A percentile compares a stretch with the other conserved stretches of the same genome.
Conservation (phyloP, 805 yeast genomes). For the Vanderwaltozyma yarrowii region DNA sequence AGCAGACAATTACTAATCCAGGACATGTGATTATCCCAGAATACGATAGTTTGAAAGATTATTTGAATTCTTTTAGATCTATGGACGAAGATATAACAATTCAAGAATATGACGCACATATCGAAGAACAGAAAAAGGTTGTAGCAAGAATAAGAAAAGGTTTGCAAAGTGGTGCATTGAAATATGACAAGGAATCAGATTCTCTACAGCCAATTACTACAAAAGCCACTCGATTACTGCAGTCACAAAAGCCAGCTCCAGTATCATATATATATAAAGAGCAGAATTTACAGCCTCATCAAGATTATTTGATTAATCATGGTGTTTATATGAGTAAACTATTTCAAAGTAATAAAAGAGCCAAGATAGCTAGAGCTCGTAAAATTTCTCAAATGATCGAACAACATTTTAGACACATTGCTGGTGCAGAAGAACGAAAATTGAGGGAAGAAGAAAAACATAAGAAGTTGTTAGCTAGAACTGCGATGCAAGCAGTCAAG, state of each 20-base stretch:
- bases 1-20: slow-evolving; percentile 50
- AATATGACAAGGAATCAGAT: slow-evolving; percentile 34
- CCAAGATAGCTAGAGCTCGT: slow-evolving; percentile 56
- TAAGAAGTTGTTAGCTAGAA: slow-evolving; percentile 60
- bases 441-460: slow-evolving; percentile 66
- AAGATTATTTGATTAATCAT: slow-evolving; percentile 69
- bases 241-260: slow-evolving; percentile 38
- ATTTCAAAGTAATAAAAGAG: slow-evolving; percentile 53
- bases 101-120: slow-evolving; percentile 51
- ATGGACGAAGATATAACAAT: slow-evolving; percentile 50
- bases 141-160: slow-evolving; percentile 39
- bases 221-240: slow-evolving; percentile 29
- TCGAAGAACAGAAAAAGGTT: slow-evolving; percentile 41
- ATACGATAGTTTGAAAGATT: slow-evolving; percentile 32
- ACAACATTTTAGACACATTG: slow-evolving; percentile 71
- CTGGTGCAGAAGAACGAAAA: slow-evolving; percentile 81
- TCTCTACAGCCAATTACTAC: slow-evolving; percentile 37
- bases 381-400: slow-evolving; percentile 77
- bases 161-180: slow-evolving; percentile 33
- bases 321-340: slow-evolving; percentile 62
- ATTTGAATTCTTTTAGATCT: slow-evolving; percentile 45
- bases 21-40: slow-evolving; percentile 41
- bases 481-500: slow-evolving; percentile 74
- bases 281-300: slow-evolving; percentile 39
- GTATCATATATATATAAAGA: slow-evolving; percentile 30